phyloP scores from a whole-genome alignment of 225 moss, liverwort and hornwort species.

The Bryum argenteum region DNA sequence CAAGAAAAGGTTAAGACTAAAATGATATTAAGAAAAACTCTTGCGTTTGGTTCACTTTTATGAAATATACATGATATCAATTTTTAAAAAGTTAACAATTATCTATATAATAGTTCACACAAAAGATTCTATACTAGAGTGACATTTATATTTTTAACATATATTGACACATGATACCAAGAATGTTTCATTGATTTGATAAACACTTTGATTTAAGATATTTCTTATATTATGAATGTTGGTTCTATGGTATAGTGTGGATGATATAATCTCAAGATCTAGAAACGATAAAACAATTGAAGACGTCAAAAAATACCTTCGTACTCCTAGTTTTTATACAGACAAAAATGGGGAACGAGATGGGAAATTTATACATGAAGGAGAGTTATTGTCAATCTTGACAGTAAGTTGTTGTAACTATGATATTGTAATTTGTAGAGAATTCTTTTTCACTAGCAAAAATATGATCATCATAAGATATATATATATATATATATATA shows the following conservation, averaged over 20 bases:
- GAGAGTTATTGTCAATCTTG: constrained; percentile 67
- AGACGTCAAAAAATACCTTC: constrained; percentile 23
- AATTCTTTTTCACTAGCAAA: background rate
- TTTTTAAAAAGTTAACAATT: too few species aligned
- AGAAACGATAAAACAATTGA: constrained; percentile 41
- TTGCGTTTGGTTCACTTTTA: too few species aligned
- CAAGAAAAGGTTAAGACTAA: constrained; percentile 33
- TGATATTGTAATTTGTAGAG: too few species aligned
- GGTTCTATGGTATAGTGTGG: constrained; percentile 28
- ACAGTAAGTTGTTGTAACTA: constrained; percentile 32
- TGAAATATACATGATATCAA: too few species aligned
- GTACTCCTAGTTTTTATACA: constrained; percentile 39
- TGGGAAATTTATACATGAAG: constrained; percentile 67
- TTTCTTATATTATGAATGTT: background rate
- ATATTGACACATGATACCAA: background rate
- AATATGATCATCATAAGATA: background rate
- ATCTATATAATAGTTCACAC: too few species aligned
- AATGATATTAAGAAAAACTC: too few species aligned
- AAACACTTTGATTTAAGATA: background rate
- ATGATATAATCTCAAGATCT: constrained; percentile 41
- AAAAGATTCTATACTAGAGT: background rate
- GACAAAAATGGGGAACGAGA: constrained; percentile 40
- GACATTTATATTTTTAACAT: background rate
- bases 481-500: background rate
- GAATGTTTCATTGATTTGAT: background rate